Evolutionary conservation across 345 rosid species (phyloP), one percentile per base, ranked within the genome.

Genomic region (Camelina neglecta): DNA sequence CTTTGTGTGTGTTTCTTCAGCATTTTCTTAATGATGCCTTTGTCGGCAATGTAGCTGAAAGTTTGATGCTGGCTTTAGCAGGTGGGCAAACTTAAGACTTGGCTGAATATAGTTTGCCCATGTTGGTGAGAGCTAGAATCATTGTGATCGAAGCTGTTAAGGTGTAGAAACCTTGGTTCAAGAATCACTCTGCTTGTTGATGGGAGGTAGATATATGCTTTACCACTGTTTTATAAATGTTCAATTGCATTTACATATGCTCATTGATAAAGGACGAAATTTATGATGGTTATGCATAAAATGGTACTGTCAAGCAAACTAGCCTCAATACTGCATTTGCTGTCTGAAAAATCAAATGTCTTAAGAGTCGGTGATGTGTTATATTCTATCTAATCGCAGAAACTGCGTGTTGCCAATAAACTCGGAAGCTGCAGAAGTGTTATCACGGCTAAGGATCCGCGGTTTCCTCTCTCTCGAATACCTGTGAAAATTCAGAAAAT

Each of bases 31-130:
- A 49, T 50, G 51, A 23, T 59, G 45, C 42, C 7, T 38, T 67
- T 63, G 58, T 61, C 53, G 42, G 60, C 45, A 39, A 36, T 21
- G 35, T 41, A 53, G 38, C 15, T 70, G 53, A 53, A 48, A 62
- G 54, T 63, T 26, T 55, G 54, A 36, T 76, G 26, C 56, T 75
- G 49, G 58, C 64, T 51, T 75, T 68, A 60, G n/a, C 55, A 60
- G 79, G 58, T 23, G 33, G 44, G 48, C 29, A 60, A 36, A 8
- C 39, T 31, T 31, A 55, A 39, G 53, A 38, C 60, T 60, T 60
- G 69, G 45, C 53, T 49, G 12, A 0, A 23, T 49, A 50, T 39
- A 23, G 60, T 24, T 11, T 58, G 58, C 38, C 58, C 29, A n/a
- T 66, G 67, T 33, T 65, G 77, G 78, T 35, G 72, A 50, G 16